Conservation (phyloP, 2,329 filamentous ascomycete species). For the Cadophora gregata region DNA sequence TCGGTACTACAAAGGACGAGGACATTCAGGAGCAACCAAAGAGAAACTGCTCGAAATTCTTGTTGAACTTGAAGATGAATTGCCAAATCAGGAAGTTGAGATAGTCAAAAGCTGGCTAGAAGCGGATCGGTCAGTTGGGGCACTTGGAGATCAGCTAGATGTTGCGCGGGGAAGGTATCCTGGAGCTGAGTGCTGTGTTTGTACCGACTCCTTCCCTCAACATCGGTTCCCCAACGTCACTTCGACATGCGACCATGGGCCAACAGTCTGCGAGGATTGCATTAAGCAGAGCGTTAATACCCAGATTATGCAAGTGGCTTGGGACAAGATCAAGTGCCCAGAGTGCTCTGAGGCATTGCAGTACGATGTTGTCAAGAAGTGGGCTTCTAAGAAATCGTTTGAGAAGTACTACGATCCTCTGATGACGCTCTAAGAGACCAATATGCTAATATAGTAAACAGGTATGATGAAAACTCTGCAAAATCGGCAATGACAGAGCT, state of each 20-base stretch:
- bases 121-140: too few species aligned
- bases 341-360: constrained; percentile 53
- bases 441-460: not conserved
- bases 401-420: constrained; percentile 43
- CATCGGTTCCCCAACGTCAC: constrained; percentile 12
- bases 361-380: constrained; percentile 52
- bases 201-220: too few species aligned
- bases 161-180: too few species aligned
- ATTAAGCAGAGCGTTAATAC: constrained; percentile 20
- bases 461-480: too few species aligned
- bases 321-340: constrained; percentile 58
- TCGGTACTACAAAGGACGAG: too few species aligned
- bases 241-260: constrained; percentile 24
- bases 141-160: too few species aligned
- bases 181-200: too few species aligned
- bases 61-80: too few species aligned
- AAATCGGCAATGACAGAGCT: constrained; percentile 50
- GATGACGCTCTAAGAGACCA: not conserved
- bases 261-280: constrained; percentile 27
- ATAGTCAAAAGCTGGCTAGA: too few species aligned
- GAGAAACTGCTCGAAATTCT: too few species aligned
- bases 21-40: too few species aligned
- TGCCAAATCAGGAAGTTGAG: too few species aligned
- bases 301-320: constrained; percentile 38
- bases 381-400: constrained; percentile 53